These are phyloP conservation scores for Volvox carteri DNA, from an alignment of 163 green algal genomes.

Conservation along the genomic window DNA sequence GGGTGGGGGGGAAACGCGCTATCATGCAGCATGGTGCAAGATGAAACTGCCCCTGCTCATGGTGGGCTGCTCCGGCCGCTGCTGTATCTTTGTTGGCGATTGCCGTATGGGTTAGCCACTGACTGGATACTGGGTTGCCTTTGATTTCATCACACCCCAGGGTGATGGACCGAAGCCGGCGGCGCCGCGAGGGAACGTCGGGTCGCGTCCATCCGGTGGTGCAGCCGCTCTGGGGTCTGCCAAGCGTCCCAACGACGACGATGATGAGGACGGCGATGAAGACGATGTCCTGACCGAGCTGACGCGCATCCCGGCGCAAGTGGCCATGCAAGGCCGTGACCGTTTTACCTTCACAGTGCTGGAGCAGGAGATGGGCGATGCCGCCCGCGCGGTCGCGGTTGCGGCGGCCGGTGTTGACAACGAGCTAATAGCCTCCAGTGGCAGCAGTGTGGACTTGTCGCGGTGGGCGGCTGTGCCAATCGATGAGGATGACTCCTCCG, in stretches of 20 bases:
- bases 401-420: neutral
- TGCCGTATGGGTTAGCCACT: no score
- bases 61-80: no score
- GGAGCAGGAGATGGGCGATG: neutral
- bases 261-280: constrained; percentile 41
- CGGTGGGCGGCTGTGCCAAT: constrained; percentile 4
- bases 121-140: no score
- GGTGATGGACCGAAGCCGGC: constrained; percentile 37
- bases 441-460: constrained; percentile 27
- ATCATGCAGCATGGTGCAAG: no score
- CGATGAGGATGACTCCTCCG: neutral
- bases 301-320: constrained; percentile 52
- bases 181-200: no score
- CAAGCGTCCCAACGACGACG: neutral
- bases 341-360: constrained; percentile 56
- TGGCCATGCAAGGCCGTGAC: constrained; percentile 61
- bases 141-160: no score
- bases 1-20: no score
- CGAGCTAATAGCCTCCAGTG: neutral
- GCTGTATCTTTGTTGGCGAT: no score
- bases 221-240: no score
- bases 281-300: constrained; percentile 55
- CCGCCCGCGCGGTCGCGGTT: neutral
- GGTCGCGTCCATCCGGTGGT: no score
- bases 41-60: no score